Conservation (phyloP, 1,139 yeast genomes). For the Kodamaea fungicola region DNA sequence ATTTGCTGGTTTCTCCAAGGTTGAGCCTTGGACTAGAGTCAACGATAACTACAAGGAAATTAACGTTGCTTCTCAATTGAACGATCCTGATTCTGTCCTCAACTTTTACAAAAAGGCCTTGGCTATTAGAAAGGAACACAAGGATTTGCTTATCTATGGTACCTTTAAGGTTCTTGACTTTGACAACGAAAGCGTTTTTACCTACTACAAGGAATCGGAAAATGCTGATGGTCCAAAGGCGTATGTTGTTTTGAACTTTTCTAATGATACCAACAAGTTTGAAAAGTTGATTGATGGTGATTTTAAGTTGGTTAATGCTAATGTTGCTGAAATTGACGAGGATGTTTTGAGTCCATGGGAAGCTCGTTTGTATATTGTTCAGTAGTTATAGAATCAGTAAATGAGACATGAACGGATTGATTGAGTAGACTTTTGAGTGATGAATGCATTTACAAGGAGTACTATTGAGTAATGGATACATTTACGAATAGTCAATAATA, state of each 20-base stretch:
- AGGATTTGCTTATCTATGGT: constrained; percentile 49
- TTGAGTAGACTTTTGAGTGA: too few relatives aligned
- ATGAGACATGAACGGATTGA: too few relatives aligned
- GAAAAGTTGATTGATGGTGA: constrained; percentile 27
- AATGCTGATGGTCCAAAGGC: constrained; percentile 19
- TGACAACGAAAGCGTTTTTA: constrained; percentile 37
- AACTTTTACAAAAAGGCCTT: constrained; percentile 45
- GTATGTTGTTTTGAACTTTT: constrained; percentile 46
- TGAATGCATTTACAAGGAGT: too few relatives aligned
- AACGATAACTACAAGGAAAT: constrained; percentile 48
- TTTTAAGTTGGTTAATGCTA: constrained; percentile 28
- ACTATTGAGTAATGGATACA: too few relatives aligned
- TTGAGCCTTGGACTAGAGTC: constrained; percentile 54
- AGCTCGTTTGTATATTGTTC: constrained; percentile 33
- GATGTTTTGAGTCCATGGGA: constrained; percentile 33
- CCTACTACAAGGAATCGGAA: constrained; percentile 29
- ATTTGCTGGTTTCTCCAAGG: constrained; percentile 49
- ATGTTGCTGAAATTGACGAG: constrained; percentile 21
- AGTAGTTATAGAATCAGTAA: constrained; percentile 7
- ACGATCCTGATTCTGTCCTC: constrained; percentile 46
- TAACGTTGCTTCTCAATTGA: constrained; percentile 45
- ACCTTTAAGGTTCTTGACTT: constrained; percentile 37
- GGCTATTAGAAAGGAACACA: constrained; percentile 41
- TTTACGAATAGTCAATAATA: too few relatives aligned
- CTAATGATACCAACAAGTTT: constrained; percentile 28